Conservation (phyloP, 306 rosid genomes). For the Pyrus betulifolia region DNA sequence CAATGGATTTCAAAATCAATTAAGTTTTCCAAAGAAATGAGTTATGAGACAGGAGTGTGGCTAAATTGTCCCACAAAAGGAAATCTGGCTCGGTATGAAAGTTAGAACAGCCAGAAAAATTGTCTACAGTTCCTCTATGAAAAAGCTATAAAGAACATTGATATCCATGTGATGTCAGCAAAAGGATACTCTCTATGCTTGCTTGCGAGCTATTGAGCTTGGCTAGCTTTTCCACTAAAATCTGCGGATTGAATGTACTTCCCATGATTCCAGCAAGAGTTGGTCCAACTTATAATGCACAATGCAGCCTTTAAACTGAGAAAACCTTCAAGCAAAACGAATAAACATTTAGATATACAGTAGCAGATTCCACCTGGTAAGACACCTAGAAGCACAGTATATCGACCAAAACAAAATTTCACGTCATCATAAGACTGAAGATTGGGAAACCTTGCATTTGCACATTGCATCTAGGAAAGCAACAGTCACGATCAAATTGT, state of each 20-base stretch:
- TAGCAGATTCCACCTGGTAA: conserved; percentile 3
- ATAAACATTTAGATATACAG: background rate
- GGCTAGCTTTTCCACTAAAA: conserved; percentile 85
- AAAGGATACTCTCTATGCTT: conserved; percentile 99
- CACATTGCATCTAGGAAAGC: background rate
- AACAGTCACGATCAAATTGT: background rate
- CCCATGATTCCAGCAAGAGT: conserved; percentile 55
- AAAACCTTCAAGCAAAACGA: conserved; percentile 29
- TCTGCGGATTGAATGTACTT: conserved; percentile 92
- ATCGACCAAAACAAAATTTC: background rate
- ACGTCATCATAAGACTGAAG: background rate
- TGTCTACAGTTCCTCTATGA: background rate
- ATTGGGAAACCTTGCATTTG: background rate
- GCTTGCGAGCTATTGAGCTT: conserved; percentile 92
- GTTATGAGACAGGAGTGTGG: background rate
- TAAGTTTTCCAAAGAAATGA: background rate
- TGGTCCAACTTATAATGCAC: conserved; percentile 25
- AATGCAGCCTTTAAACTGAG: conserved; percentile 17
- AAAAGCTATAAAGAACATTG: background rate
- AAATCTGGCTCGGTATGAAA: background rate
- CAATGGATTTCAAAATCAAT: background rate
- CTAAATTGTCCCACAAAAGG: background rate
- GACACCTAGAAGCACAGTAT: background rate
- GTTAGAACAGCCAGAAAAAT: background rate
- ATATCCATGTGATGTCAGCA: conserved; percentile 12